Percentiles rank a stretch among this genome's conserved stretches.
Conservation (phyloP, 495 filamentous ascomycete species). For the Neurospora sp. region DNA sequence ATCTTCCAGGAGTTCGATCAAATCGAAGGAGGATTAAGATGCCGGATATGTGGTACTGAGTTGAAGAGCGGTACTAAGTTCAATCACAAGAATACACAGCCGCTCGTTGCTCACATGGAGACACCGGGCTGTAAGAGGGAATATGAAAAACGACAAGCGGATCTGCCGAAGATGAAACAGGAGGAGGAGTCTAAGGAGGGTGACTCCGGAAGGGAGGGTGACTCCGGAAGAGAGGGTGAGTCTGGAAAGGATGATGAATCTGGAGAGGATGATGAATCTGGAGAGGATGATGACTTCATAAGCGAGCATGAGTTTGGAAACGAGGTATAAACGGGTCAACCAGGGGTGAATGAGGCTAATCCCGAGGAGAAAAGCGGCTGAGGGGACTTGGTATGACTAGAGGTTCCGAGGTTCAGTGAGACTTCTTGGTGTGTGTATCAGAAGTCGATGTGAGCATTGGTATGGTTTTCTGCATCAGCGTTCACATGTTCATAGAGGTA, state of each 20-base stretch:
- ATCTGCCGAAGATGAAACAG: not conserved
- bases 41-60: not conserved
- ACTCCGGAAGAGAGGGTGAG: not conserved
- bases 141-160: not conserved
- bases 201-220: too few species aligned
- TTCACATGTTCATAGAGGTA: not conserved
- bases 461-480: not conserved
- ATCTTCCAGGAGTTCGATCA: not conserved
- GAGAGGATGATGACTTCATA: not conserved
- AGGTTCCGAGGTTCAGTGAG: not conserved
- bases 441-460: not conserved
- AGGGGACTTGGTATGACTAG: not conserved
- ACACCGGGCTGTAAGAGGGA: not conserved
- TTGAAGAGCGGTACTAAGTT: not conserved
- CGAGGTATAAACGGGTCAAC: not conserved
- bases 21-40: not conserved
- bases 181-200: not conserved
- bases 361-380: not conserved
- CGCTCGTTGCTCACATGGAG: not conserved
- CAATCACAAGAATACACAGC: not conserved
- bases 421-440: not conserved
- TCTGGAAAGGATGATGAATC: not conserved
- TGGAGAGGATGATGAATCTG: not conserved
- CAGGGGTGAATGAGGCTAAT: not conserved
- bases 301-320: not conserved